Base-by-base conservation (phyloP, 1,284 basidiomycete genomes). In the Kalmanozyma brasiliensis region DNA sequence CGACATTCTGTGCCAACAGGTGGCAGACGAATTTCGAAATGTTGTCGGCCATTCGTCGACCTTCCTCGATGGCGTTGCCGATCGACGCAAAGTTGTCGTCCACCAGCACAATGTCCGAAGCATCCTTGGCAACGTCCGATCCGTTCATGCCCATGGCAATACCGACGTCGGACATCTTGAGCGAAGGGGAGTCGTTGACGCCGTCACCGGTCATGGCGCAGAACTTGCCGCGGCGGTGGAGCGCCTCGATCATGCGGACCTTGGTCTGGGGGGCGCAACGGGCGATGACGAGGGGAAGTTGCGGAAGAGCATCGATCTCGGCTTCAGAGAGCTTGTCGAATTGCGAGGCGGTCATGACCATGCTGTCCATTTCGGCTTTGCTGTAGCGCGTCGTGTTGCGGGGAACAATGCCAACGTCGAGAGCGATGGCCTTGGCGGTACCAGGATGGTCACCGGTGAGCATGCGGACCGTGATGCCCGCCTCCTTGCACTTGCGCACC, bases 31-130 rank as follows among this genome's bases (percentile, higher is more conserved):
- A 83, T 43, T 80, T 78, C 20, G 66, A 59, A 48, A 83, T 82
- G 65, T 83, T 83, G 63, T 77, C 83, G 58, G 85, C 85, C 49
- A 86, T 74, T 40, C 84, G 83, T 48, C 89, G 86, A 22, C 89
- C 89, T 76, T 90, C 88, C 59, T 86, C 84, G 68, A 90, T 86
- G 10, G 89, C 89, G 53, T 87, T 86, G 19, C 86, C 86, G 72
- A 90, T 90, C 20, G 87, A 88, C 36, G 88, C 87, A 78, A 90
- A 90, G 83, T 90, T 89, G 83, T 90, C 88, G 76, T 90, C 88
- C 29, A 87, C 86, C 47, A 90, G 83, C 0, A 90, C 88, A 44
- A 90, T 84, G 77, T 89, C 88, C 16, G 87, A 85, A 7, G 85
- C 84, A 56, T 85, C 84, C 77, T 85, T 85, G 37, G 76, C 77